Evolutionary conservation across 805 yeast species (phyloP).

Genomic region (Helenozyma baotianmanensis): DNA sequence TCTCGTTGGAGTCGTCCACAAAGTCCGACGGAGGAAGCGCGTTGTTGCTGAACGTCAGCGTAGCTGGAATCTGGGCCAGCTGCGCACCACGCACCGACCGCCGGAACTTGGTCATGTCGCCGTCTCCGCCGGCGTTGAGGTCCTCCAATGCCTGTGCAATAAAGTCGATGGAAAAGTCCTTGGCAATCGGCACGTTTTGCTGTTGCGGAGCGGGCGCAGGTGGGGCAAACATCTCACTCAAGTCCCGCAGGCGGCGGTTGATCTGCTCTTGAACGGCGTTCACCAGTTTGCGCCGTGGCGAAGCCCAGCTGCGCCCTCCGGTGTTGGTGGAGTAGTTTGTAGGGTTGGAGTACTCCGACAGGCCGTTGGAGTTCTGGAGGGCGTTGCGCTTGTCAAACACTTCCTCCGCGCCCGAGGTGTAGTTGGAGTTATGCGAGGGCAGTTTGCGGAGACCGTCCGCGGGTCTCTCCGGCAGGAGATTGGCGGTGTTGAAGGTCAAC

Average conservation of each 20-base stretch:
- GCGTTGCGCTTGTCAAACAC: constrained; percentile 10
- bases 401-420: constrained; percentile 12
- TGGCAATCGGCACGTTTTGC: constrained; percentile 30
- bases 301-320: constrained; percentile 40
- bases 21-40: constrained; percentile 23
- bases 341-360: constrained; percentile 35
- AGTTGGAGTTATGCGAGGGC: constrained; percentile 14
- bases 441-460: constrained; percentile 6
- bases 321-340: constrained; percentile 26
- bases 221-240: constrained; percentile 11
- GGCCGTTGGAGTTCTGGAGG: constrained; percentile 9
- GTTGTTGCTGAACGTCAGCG: not conserved
- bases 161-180: constrained; percentile 42
- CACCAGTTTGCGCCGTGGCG: constrained; percentile 36
- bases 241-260: constrained; percentile 23
- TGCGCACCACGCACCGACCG: constrained; percentile 29
- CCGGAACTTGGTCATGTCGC: constrained; percentile 38
- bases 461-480: not conserved
- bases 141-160: constrained; percentile 45
- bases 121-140: constrained; percentile 41
- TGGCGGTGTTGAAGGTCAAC: not conserved
- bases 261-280: constrained; percentile 35
- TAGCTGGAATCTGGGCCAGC: constrained; percentile 5
- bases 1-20: constrained; percentile 33
- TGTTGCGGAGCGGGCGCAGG: constrained; percentile 10